Evolutionary conservation across 1,284 basidiomycete species (phyloP).

Genomic region (Cerioporus squamosus): DNA sequence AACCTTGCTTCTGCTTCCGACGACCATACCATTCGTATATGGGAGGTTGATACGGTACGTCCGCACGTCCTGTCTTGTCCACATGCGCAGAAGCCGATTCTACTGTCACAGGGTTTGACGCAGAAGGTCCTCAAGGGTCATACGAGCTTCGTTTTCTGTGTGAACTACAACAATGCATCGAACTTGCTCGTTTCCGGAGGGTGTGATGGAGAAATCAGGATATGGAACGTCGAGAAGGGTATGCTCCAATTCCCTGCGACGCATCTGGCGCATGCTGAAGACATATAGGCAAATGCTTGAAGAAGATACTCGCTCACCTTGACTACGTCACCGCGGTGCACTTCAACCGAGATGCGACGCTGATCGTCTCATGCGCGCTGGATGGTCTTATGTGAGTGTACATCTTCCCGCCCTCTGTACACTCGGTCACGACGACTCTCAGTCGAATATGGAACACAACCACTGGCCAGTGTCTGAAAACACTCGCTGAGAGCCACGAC

Average conservation of each 20-base stretch:
- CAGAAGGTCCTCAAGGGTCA: slow-evolving; percentile 79
- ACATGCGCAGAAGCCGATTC: background rate
- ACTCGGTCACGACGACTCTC: slow-evolving; percentile 4
- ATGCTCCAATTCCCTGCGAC: slow-evolving; percentile 11
- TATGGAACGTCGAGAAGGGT: slow-evolving; percentile 92
- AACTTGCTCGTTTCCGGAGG: slow-evolving; percentile 91
- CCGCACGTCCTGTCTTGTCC: background rate
- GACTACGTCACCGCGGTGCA: slow-evolving; percentile 95
- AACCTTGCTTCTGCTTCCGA: slow-evolving; percentile 91
- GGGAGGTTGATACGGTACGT: slow-evolving; percentile 80
- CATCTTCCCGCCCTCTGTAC: background rate
- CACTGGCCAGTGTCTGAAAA: slow-evolving; percentile 95
- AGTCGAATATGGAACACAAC: slow-evolving; percentile 96
- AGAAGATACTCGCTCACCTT: slow-evolving; percentile 88
- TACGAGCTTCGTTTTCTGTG: slow-evolving; percentile 88
- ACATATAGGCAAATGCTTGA: slow-evolving; percentile 71
- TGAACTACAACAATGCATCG: slow-evolving; percentile 88
- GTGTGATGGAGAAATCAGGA: slow-evolving; percentile 90
- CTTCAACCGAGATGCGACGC: slow-evolving; percentile 90
- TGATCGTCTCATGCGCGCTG: slow-evolving; percentile 90
- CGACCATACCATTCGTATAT: slow-evolving; percentile 85
- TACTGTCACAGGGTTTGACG: slow-evolving; percentile 59
- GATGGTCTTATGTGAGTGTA: slow-evolving; percentile 89
- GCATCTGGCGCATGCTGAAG: background rate
- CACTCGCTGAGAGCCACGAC: slow-evolving; percentile 89